phyloP scores from a whole-genome alignment of 2,329 filamentous ascomycete species.

The Colletotrichum magnum region DNA sequence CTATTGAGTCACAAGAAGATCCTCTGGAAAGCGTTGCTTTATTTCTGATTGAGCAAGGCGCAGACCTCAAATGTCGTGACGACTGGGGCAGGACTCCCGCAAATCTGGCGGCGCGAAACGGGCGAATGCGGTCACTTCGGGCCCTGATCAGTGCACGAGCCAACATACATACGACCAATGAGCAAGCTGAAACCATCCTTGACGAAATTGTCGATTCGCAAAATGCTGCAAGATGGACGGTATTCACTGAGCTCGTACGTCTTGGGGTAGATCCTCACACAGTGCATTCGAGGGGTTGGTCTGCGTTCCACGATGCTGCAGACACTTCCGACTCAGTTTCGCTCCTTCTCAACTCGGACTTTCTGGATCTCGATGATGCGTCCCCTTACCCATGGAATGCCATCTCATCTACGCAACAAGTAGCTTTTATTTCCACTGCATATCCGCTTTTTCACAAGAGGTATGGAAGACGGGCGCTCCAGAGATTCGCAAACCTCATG shows the following conservation, averaged over 20 bases:
- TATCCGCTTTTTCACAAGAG: background rate
- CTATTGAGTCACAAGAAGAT: background rate
- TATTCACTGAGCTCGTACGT: background rate
- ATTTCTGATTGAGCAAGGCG: background rate
- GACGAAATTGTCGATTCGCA: background rate
- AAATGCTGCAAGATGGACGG: background rate
- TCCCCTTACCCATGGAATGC: background rate
- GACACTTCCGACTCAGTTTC: background rate
- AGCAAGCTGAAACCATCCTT: background rate
- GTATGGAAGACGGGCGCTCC: background rate
- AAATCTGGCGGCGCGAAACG: background rate
- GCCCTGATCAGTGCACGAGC: background rate
- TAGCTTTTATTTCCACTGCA: background rate
- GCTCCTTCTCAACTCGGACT: background rate
- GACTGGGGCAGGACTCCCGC: background rate
- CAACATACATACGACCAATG: background rate
- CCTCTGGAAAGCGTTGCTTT: background rate
- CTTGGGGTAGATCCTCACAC: background rate
- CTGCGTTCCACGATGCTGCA: background rate
- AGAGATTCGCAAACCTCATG: background rate
- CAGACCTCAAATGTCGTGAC: background rate
- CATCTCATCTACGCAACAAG: rapidly evolving
- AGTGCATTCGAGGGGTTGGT: background rate
- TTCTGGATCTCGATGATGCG: background rate
- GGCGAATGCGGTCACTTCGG: background rate